Evolutionary conservation across 2,329 filamentous ascomycete genomes (phyloP), one percentile per base, ranked within the genome.

Genomic region (Amauroascus verrucosus): DNA sequence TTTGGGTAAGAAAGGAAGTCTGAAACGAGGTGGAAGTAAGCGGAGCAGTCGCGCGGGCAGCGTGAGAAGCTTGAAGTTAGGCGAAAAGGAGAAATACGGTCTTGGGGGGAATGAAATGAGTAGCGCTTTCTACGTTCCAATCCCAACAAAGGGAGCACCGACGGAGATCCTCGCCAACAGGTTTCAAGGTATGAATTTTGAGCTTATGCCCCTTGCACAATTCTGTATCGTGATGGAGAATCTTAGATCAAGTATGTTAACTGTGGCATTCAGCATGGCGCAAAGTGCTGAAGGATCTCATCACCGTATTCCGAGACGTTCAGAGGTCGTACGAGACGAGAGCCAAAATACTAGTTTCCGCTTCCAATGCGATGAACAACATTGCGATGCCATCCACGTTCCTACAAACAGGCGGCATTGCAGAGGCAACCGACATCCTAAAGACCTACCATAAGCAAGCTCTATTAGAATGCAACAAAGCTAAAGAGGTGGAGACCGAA

Each of bases 261-360:
- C 37, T 52, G 16, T 37, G 28, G 8, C n/a, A 28, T 48, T 1
- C 18, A 94, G 89, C 86, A 49, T 98, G 93, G 93, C 82, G 93
- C 62, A 95, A 95, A 73, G 79, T 96, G 13, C 79, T 98, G 51
- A 97, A 97, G 68, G 90, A 96, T 60, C 77, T 97, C 43, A 95
- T 97, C 60, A 75, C 86, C 54, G 97, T 95, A 68, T 97, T 96
- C 67, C 84, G 88, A 62, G 93, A 97, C 67, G 83, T 97, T 45
- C 88, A 95, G 65, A 80, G 79, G 48, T 87, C 90, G 46, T 96
- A 96, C 69, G 91, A 98, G 64, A 79, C 84, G 53, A 83, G 86
- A 57, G 80, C 86, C 26, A 97, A 96, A 67, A 81, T 85, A 6
- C 76, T 95, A 3, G 68, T 88, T 55, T 95, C 94, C 61, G 80